These are phyloP conservation scores for Leishmania guyanensis DNA, from an alignment of 208 protist genomes.

Conservation along the genomic window DNA sequence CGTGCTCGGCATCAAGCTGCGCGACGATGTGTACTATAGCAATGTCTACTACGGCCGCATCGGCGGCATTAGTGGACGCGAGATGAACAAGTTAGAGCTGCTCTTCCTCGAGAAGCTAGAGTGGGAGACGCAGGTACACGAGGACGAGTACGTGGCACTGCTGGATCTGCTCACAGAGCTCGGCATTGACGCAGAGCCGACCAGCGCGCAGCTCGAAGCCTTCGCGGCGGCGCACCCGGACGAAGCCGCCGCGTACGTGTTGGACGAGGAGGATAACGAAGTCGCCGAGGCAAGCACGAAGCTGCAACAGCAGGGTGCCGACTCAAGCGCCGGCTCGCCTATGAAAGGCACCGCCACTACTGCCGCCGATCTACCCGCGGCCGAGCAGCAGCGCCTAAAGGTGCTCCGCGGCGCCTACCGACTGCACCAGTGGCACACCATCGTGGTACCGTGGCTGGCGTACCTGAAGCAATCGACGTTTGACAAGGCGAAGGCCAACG, in stretches of 20 bases:
- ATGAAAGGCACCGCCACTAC: background rate
- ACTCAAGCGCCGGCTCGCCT: background rate
- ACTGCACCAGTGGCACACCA: slow-evolving; percentile 37
- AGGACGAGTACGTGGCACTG: slow-evolving; percentile 57
- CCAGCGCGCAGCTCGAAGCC: slow-evolving; percentile 22
- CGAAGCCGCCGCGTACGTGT: slow-evolving; percentile 30
- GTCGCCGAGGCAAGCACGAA: slow-evolving; percentile 13
- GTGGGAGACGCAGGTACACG: slow-evolving; percentile 79
- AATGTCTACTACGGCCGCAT: slow-evolving; percentile 94
- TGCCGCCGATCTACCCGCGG: background rate
- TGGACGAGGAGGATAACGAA: slow-evolving; percentile 36
- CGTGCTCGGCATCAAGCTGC: slow-evolving; percentile 93
- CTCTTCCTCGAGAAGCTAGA: slow-evolving; percentile 77
- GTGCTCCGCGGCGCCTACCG: slow-evolving; percentile 39
- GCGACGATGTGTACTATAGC: slow-evolving; percentile 93
- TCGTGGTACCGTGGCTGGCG: slow-evolving; percentile 36
- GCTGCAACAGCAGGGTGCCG: background rate
- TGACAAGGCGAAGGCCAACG: slow-evolving; percentile 12
- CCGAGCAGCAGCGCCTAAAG: slow-evolving; percentile 19
- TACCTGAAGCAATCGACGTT: slow-evolving; percentile 25
- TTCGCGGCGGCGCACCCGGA: slow-evolving; percentile 35
- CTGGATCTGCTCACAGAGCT: slow-evolving; percentile 40
- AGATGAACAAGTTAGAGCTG: slow-evolving; percentile 94
- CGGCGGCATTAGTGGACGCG: slow-evolving; percentile 79
- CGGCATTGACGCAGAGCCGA: slow-evolving; percentile 25